phyloP scores from a whole-genome alignment of 2,329 filamentous ascomycete species.

The Cryphonectria japonica region DNA sequence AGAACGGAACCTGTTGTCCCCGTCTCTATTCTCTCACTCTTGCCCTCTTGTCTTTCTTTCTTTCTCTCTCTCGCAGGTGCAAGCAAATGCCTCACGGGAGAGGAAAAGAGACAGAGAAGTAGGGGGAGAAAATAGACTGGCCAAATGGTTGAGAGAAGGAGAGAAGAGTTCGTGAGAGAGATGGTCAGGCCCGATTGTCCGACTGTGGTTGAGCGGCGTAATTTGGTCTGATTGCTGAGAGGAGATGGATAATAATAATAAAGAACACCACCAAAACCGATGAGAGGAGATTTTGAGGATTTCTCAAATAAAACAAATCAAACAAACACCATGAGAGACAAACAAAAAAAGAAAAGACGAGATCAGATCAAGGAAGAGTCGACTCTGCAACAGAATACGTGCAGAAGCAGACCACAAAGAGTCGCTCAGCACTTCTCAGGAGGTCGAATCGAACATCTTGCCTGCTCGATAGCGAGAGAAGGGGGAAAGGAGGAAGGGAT shows the following conservation, averaged over 20 bases:
- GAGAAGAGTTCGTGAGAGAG: slow-evolving; percentile 32
- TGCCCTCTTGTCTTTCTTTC: slow-evolving; percentile 27
- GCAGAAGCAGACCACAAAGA: slow-evolving; percentile 58
- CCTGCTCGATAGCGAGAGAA: slow-evolving; percentile 54
- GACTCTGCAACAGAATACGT: slow-evolving; percentile 33
- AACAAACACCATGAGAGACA: slow-evolving; percentile 29
- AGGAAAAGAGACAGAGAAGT: slow-evolving; percentile 20
- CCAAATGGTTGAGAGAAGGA: no score
- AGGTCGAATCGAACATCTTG: slow-evolving; percentile 58
- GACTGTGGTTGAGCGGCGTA: slow-evolving; percentile 29
- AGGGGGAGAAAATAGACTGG: slow-evolving; percentile 16
- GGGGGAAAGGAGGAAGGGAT: slow-evolving; percentile 39
- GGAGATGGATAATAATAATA: neutral
- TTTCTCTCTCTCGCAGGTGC: slow-evolving; percentile 40
- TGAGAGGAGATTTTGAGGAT: slow-evolving; percentile 22
- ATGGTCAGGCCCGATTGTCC: slow-evolving; percentile 2
- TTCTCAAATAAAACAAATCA: slow-evolving; percentile 14
- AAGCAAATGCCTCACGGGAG: slow-evolving; percentile 43
- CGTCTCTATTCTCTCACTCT: slow-evolving; percentile 33
- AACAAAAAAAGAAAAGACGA: slow-evolving; percentile 42
- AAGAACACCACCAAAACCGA: neutral
- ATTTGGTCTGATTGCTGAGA: slow-evolving; percentile 17
- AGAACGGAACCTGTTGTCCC: neutral
- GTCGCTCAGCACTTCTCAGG: slow-evolving; percentile 58
- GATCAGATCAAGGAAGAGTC: slow-evolving; percentile 30